These are phyloP conservation scores for Piloderma croceum DNA, from an alignment of 768 basidiomycete species.

Conservation along the genomic window DNA sequence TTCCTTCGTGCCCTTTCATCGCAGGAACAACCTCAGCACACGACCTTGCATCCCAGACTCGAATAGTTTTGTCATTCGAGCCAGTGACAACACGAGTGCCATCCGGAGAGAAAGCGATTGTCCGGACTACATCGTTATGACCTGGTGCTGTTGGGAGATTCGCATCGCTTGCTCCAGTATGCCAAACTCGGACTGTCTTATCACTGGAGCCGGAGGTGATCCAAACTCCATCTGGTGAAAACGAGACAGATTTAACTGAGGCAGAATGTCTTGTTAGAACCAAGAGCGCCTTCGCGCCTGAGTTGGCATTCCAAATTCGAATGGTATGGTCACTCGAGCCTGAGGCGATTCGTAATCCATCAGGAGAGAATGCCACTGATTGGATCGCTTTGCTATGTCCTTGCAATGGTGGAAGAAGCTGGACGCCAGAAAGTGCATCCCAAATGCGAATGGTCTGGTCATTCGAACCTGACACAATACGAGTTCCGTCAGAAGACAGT, in stretches of 20 bases:
- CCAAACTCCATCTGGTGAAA: conserved; percentile 17
- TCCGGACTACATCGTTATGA: conserved; percentile 13
- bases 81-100: conserved; percentile 10
- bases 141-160: conserved; percentile 2
- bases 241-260: conserved; percentile 14
- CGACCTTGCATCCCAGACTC: conserved; percentile 12
- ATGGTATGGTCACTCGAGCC: conserved; percentile 29
- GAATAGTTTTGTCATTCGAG: conserved; percentile 8
- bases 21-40: no score
- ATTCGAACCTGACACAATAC: no score
- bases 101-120: conserved; percentile 9
- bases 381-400: not conserved
- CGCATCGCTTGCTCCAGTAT: conserved; percentile 7
- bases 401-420: no score
- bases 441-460: no score
- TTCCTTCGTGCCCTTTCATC: not conserved
- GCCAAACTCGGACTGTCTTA: conserved; percentile 20
- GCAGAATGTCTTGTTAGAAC: conserved; percentile 13
- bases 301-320: conserved; percentile 28
- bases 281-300: no score
- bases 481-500: no score
- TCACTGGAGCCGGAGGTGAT: no score
- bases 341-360: conserved; percentile 9
- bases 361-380: conserved; percentile 5
- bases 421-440: no score